Conservation (phyloP, 495 filamentous ascomycete species). For the Aspergillus biplanus region DNA sequence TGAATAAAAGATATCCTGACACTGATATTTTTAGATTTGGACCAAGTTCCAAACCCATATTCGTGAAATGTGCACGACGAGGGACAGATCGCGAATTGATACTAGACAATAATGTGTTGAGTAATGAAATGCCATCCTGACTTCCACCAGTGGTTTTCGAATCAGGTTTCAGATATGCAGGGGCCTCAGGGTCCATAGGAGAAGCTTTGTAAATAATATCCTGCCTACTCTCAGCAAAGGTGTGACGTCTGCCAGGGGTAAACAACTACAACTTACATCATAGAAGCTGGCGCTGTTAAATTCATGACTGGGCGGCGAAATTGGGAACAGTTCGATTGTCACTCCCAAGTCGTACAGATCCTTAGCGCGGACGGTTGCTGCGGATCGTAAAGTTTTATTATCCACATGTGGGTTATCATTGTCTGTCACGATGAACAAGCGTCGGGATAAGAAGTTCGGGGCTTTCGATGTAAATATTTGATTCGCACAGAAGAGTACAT, state of each 20-base stretch:
- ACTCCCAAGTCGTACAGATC: constrained; percentile 96
- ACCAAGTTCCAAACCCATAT: constrained; percentile 81
- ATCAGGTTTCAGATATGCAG: constrained; percentile 52
- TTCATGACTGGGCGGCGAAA: constrained; percentile 69
- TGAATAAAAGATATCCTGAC: constrained; percentile 88
- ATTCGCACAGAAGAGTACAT: constrained; percentile 91
- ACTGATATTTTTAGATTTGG: constrained; percentile 85
- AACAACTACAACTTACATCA: constrained; percentile 60
- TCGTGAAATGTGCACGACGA: constrained; percentile 85
- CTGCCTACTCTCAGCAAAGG: constrained; percentile 39
- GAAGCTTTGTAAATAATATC: constrained; percentile 77
- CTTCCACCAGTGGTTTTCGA: constrained; percentile 53
- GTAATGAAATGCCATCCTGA: constrained; percentile 76
- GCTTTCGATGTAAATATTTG: constrained; percentile 96
- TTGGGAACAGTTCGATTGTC: constrained; percentile 91
- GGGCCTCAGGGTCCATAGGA: constrained; percentile 69
- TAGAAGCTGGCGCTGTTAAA: constrained; percentile 92
- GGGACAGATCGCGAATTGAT: constrained; percentile 89
- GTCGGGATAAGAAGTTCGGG: constrained; percentile 87
- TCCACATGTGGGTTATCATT: constrained; percentile 83
- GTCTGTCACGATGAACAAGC: constrained; percentile 94
- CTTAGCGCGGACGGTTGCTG: constrained; percentile 83
- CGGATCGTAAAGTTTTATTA: constrained; percentile 70
- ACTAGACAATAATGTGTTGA: constrained; percentile 82
- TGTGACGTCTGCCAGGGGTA: neutral